Base-by-base conservation (phyloP, 169 alveolate species). In the Eimeria necatrix region DNA sequence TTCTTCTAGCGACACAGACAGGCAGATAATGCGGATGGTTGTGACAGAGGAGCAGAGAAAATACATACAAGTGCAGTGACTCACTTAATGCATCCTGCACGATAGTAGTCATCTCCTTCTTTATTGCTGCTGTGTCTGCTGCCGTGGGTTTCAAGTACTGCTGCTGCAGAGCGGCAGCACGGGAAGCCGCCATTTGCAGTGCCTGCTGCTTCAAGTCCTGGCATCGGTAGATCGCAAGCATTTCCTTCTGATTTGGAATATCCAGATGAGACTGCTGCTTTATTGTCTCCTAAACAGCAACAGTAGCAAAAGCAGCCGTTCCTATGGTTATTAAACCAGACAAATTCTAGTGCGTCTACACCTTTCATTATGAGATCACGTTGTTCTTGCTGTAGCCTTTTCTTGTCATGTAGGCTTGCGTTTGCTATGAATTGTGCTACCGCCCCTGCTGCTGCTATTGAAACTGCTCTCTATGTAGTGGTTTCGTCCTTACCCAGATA, bases 201-300 rank as follows among this genome's bases (percentile, higher is more conserved):
- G 96, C 97, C 81, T 90, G 88, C 87, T 83, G 93, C 94, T 97
- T 97, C 61, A 97, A 96, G 86, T 97, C 98, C 51, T 97, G 97
- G 86, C 98, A 97, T 49, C 98, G 86, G 94, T 96, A 97, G 46
- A 96, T 97, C 53, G 98, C 97, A 60, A 97, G 96, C 98, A 97
- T 97, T 87, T 97, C 98, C 92, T 97, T 96, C 94, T 97, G 98
- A 4, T 97, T 94, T 24, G 98, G 98, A 56, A 97, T 97, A 86
- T 97, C 98, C 95, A 97, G 85, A 61, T 97, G 98, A n/a, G 96
- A 94, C 96, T 97, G 98, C 91, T 97, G 96, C 95, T 95, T 96
- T 7, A 97, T 97, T 24, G 98, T 97, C 53, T 97, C 96, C 97
- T 97, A 26, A 46, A 9, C 51, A 10, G 46, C 89, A 80, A 68